phyloP scores from a whole-genome alignment of 176 grass and related monocot genomes.

The Carex pumila region DNA sequence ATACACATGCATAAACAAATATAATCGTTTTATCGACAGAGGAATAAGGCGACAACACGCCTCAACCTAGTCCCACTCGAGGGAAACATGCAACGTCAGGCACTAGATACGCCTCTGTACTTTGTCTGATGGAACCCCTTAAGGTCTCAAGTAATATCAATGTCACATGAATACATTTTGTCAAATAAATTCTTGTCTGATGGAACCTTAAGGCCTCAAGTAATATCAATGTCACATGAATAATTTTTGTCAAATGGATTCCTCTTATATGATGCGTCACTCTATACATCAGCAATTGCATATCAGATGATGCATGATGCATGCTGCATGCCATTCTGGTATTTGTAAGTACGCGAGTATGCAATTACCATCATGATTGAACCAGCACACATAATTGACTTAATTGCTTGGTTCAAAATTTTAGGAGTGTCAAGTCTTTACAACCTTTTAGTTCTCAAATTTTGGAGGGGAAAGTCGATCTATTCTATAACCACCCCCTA shows the following conservation, averaged over 20 bases:
- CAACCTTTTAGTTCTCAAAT: neutral
- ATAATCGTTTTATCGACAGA: neutral
- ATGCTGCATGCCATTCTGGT: neutral
- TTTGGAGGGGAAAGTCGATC: too few relatives aligned
- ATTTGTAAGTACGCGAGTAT: neutral
- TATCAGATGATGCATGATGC: neutral
- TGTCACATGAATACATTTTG: neutral
- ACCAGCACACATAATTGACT: neutral
- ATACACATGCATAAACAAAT: neutral
- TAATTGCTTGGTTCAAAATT: neutral
- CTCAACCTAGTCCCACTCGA: neutral
- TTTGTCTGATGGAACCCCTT: neutral
- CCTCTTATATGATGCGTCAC: neutral
- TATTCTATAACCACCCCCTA: too few relatives aligned
- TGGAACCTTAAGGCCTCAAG: neutral
- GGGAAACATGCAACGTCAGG: slow-evolving; percentile 1
- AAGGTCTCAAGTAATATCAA: neutral
- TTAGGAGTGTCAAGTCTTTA: neutral
- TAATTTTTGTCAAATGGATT: neutral
- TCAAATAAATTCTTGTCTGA: neutral
- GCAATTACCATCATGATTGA: neutral
- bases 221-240: neutral
- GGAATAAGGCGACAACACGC: neutral
- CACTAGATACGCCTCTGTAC: neutral
- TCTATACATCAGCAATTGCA: neutral